Base-by-base conservation (phyloP, 768 basidiomycete genomes). In the Lactarius deliciosus region DNA sequence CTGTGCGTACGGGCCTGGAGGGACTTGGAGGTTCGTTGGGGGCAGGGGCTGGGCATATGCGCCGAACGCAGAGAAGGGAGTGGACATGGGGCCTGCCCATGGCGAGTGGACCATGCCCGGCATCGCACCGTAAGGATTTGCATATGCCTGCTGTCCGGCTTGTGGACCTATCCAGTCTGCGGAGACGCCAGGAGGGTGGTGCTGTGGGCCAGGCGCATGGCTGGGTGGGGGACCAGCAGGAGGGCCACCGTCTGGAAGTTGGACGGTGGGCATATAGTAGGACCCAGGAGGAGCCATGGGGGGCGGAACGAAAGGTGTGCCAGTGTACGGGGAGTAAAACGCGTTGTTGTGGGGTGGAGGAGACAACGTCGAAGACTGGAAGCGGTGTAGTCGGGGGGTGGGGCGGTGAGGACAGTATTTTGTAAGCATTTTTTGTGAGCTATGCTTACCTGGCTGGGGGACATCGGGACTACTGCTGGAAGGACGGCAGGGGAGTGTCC, bases 1-100 rank as follows among this genome's bases (percentile, higher is more conserved):
- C 16, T 61, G 66, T 18, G 16, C 62, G 22, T 59, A 64, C 3
- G 18, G 22, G 22, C 66, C 66, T 13, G 22, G 38, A 13, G n/a
- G 38, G 3, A 57, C 38, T 32, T 45, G 63, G 10, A 60, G 68
- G 30, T 58, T 61, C 61, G 72, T 73, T 55, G 71, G 74, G 4
- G 75, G 76, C 5, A 80, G 75, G 7, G 74, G 75, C 43, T 75
- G 79, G 22, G 70, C 72, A 32, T 73, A 81, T 20, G 71, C 50
- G 43, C 64, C 73, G 54, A 72, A 81, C 0, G 38, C 74, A 1
- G 76, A 74, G 53, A 60, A 68, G 34, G 70, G 70, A 28, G 70
- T 64, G 30, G 65, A 22, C 64, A 59, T 47, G 22, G 61, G 50
- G n/a, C 22, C 25, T 22, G 13, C 1, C 66, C 66, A 67, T 25